Evolutionary conservation across 768 basidiomycete species (phyloP).

Genomic region (Lyophyllum semitale): DNA sequence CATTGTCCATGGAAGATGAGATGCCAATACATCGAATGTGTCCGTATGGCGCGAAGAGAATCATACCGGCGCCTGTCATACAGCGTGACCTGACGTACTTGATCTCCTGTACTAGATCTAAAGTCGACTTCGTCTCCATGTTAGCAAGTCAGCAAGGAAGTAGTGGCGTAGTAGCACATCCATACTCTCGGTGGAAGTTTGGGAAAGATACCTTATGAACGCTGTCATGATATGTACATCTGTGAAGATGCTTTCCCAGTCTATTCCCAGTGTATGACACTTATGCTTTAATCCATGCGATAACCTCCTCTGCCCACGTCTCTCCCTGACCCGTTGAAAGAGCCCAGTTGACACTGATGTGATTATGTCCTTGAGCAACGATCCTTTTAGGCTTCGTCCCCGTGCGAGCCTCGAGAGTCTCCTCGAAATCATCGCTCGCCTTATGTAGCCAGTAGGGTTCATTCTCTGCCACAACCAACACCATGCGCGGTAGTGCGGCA

Average conservation of each 20-base stretch:
- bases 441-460: slow-evolving; percentile 51
- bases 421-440: slow-evolving; percentile 37
- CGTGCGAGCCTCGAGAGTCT: slow-evolving; percentile 36
- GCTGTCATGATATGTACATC: too few relatives aligned
- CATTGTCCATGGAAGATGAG: background rate
- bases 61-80: too few relatives aligned
- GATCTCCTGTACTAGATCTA: too few relatives aligned
- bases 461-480: slow-evolving; percentile 51
- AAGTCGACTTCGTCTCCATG: too few relatives aligned
- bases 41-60: background rate
- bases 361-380: slow-evolving; percentile 58
- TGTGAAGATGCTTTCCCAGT: too few relatives aligned
- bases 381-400: slow-evolving; percentile 33
- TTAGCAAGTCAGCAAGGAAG: too few relatives aligned
- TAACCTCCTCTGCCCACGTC: slow-evolving; percentile 57
- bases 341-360: slow-evolving; percentile 55
- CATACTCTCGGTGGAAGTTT: too few relatives aligned
- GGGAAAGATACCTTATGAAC: too few relatives aligned
- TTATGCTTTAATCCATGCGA: slow-evolving; percentile 32
- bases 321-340: slow-evolving; percentile 60
- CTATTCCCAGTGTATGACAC: too few relatives aligned
- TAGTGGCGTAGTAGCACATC: too few relatives aligned
- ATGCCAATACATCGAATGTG: background rate
- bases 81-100: too few relatives aligned
- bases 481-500: slow-evolving; percentile 43